These are phyloP conservation scores for Mycosphaerelloides madeirae DNA, from an alignment of 2,329 filamentous ascomycete species.

Conservation along the genomic window DNA sequence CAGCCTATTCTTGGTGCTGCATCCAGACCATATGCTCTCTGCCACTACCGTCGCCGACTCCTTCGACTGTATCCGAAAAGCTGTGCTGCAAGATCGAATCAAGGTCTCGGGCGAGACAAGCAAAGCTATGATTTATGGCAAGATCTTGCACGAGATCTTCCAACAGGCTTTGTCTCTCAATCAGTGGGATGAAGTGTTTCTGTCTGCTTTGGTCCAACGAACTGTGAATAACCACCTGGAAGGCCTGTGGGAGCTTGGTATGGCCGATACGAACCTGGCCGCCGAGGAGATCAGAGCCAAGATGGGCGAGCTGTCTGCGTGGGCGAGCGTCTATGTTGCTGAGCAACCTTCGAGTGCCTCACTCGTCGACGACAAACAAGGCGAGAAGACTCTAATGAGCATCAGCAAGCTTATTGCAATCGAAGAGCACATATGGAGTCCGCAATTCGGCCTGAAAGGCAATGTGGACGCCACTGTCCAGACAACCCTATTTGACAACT, in stretches of 20 bases:
- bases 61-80: conserved; percentile 82
- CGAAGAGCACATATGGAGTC: conserved; percentile 97
- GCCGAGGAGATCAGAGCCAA: conserved; percentile 77
- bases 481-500: conserved; percentile 69
- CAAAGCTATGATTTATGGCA: conserved; percentile 82
- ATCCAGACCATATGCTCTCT: conserved; percentile 92
- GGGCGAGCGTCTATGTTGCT: conserved; percentile 78
- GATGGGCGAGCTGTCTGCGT: conserved; percentile 72
- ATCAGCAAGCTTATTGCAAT: conserved; percentile 93
- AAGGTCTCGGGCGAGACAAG: conserved; percentile 81
- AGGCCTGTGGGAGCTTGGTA: conserved; percentile 81
- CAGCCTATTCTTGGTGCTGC: conserved; percentile 69
- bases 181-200: conserved; percentile 66
- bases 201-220: conserved; percentile 61
- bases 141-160: conserved; percentile 90
- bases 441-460: conserved; percentile 93
- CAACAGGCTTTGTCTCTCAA: conserved; percentile 84
- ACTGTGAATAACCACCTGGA: conserved; percentile 77
- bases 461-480: conserved; percentile 98
- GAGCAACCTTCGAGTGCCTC: conserved; percentile 66
- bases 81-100: conserved; percentile 89
- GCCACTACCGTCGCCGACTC: conserved; percentile 96
- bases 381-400: conserved; percentile 71
- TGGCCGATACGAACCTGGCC: conserved; percentile 62
- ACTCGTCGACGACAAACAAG: conserved; percentile 72